Conservation (phyloP, 441 rosid species). For the Theobroma grandiflorum region DNA sequence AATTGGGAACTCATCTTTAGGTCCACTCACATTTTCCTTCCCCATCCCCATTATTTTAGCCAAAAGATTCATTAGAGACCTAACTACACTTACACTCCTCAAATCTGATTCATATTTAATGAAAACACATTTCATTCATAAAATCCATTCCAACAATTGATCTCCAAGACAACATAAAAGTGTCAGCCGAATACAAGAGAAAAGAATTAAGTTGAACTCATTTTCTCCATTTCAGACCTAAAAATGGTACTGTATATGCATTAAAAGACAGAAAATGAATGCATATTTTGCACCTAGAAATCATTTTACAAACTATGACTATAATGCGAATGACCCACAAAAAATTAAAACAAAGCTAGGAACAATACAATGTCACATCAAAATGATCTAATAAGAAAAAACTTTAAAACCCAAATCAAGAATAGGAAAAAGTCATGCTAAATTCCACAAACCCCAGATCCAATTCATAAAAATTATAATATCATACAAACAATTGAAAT, state of each 20-base stretch:
- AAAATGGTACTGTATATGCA: neutral
- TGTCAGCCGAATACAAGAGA: neutral
- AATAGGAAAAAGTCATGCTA: neutral
- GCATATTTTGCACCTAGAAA: neutral
- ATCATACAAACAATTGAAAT: neutral
- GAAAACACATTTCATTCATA: neutral
- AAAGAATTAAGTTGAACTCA: neutral
- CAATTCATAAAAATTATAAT: neutral
- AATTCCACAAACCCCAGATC: constrained; percentile 3
- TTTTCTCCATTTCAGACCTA: neutral
- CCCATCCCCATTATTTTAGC: neutral
- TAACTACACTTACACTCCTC: neutral
- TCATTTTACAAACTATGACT: neutral
- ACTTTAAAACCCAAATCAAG: neutral
- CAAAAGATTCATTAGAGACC: neutral
- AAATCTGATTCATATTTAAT: neutral
- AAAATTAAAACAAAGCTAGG: neutral
- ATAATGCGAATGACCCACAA: neutral
- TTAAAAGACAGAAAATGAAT: neutral
- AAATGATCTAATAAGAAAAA: no score
- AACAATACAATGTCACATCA: neutral
- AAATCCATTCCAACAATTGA: neutral
- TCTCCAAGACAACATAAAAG: neutral
- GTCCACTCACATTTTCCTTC: neutral
- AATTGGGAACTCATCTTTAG: neutral